Evolutionary conservation across 345 rosid species (phyloP).

Genomic region (Ceriops decandra): DNA sequence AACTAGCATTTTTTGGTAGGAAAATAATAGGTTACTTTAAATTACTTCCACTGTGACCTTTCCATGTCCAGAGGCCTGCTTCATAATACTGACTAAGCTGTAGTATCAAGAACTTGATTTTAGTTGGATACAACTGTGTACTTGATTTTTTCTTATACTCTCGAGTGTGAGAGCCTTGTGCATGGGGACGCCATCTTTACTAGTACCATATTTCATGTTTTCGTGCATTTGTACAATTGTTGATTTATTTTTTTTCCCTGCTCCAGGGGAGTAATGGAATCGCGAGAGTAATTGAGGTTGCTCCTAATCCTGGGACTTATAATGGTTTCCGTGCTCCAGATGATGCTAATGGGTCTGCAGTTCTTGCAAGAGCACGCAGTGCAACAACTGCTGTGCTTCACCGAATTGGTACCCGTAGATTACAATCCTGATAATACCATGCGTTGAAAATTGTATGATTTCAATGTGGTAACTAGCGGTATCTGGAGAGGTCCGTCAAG

Average conservation of each 20-base stretch:
- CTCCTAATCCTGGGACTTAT: conserved; percentile 24
- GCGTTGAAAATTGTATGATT: neutral
- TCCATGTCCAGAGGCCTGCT: no score
- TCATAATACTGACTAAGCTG: no score
- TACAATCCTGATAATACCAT: conserved; percentile 21
- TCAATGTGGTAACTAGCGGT: neutral
- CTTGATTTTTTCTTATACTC: no score
- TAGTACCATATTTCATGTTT: no score
- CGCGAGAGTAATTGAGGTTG: conserved; percentile 24
- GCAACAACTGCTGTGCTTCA: conserved; percentile 36
- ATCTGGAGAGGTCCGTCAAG: conserved; percentile 1
- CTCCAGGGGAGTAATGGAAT: conserved; percentile 43
- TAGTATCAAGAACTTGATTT: no score
- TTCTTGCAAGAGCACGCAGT: conserved; percentile 39
- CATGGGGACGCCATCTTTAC: no score
- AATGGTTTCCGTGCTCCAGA: conserved; percentile 22
- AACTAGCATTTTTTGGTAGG: no score
- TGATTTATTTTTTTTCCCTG: neutral
- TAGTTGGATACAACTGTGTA: no score
- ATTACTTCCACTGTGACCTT: no score
- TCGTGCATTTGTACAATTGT: neutral
- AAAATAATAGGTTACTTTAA: no score
- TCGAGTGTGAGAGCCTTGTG: no score
- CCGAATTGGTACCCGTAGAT: conserved; percentile 29
- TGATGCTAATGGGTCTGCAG: conserved; percentile 16